Evolutionary conservation across 495 filamentous ascomycete genomes (phyloP).

Genomic region (Geopyxis carbonaria): DNA sequence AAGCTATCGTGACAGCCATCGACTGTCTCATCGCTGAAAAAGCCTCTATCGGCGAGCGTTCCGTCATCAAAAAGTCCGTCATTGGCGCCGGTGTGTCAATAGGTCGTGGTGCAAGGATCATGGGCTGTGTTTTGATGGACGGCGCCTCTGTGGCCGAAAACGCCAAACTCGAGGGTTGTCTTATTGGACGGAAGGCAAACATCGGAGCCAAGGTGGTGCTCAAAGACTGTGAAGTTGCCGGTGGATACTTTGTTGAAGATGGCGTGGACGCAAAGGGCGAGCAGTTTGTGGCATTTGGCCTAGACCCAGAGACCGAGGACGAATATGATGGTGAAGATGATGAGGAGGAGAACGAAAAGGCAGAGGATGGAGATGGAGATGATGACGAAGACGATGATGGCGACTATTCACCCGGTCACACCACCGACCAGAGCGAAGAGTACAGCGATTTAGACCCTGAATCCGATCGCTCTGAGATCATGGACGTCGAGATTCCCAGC

Average conservation of each 20-base stretch:
- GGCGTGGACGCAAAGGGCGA: slow-evolving; percentile 66
- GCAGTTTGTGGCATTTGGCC: slow-evolving; percentile 59
- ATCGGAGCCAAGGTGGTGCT: slow-evolving; percentile 60
- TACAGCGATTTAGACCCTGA: not conserved
- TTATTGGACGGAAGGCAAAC: slow-evolving; percentile 56
- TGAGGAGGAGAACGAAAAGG: slow-evolving; percentile 23
- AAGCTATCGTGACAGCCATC: slow-evolving; percentile 53
- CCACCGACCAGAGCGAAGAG: too few species aligned
- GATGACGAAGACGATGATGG: slow-evolving; percentile 7
- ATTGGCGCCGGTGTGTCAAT: slow-evolving; percentile 77
- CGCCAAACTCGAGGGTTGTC: slow-evolving; percentile 60
- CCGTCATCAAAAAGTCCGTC: slow-evolving; percentile 73
- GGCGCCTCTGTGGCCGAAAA: slow-evolving; percentile 64
- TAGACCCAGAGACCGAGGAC: slow-evolving; percentile 11
- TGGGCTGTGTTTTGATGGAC: slow-evolving; percentile 78
- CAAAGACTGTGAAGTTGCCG: slow-evolving; percentile 79
- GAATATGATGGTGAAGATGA: slow-evolving; percentile 9
- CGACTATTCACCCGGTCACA: too few species aligned
- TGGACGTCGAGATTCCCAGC: too few species aligned
- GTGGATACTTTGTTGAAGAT: slow-evolving; percentile 63
- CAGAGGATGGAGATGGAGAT: slow-evolving; percentile 2
- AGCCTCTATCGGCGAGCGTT: slow-evolving; percentile 64
- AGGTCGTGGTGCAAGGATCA: slow-evolving; percentile 57
- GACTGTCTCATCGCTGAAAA: slow-evolving; percentile 73
- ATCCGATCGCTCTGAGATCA: too few species aligned